Conservation (phyloP, 371 early-diverging fungal genomes). For the Haplosporangium sp. region DNA sequence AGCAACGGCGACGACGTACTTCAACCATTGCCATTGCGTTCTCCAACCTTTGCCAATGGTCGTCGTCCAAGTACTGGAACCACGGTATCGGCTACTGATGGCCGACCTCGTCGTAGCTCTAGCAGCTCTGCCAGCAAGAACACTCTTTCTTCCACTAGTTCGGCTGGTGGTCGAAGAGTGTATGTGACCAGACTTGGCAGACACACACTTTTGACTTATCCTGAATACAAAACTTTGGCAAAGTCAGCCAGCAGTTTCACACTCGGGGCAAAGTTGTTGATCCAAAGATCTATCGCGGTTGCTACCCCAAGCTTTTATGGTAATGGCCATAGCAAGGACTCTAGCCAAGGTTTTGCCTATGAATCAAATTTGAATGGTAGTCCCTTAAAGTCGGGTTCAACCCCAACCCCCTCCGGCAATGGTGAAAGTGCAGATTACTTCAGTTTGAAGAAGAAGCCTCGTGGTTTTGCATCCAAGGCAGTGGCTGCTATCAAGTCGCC, state of each 20-base stretch:
- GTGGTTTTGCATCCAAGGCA: conserved; percentile 42
- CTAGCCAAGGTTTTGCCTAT: not conserved
- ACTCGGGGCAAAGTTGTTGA: conserved; percentile 44
- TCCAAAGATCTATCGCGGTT: conserved; percentile 47
- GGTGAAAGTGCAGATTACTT: conserved; percentile 35
- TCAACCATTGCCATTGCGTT: conserved; percentile 12
- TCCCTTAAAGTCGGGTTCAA: conserved; percentile 14
- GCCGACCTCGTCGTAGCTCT: conserved; percentile 8
- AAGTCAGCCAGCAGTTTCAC: conserved; percentile 52
- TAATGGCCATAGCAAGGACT: conserved; percentile 13
- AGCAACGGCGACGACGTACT: not conserved
- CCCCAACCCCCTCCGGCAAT: conserved; percentile 16
- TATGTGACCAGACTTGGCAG: conserved; percentile 50
- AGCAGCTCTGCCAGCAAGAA: conserved; percentile 21
- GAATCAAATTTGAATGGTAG: conserved; percentile 10
- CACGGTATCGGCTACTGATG: not conserved
- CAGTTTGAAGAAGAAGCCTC: conserved; percentile 39
- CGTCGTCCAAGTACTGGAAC: conserved; percentile 24
- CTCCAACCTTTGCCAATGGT: conserved; percentile 6
- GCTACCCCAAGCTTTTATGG: conserved; percentile 36
- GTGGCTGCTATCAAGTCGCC: conserved; percentile 43
- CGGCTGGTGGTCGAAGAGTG: conserved; percentile 32
- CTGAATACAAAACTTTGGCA: conserved; percentile 44
- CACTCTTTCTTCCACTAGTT: conserved; percentile 18
- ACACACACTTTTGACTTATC: conserved; percentile 45